Evolutionary conservation across 1,284 basidiomycete species (phyloP), one percentile per base, ranked within the genome.

Genomic region (Sporisorium graminicola): DNA sequence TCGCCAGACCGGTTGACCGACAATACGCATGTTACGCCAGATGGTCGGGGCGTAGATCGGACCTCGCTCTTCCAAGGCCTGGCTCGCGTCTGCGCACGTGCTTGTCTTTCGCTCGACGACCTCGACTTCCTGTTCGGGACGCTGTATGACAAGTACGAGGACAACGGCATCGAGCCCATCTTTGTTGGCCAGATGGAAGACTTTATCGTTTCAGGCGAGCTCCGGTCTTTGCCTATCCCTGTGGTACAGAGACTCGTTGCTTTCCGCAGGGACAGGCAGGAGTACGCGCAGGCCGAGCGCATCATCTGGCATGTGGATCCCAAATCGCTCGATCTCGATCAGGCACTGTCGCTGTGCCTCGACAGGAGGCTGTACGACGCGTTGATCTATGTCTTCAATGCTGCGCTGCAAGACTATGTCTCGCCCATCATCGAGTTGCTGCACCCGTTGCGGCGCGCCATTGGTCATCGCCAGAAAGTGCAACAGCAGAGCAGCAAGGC

Each of bases 301-400:
- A 88, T 99, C 65, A 96, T 99, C 60, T 98, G 95, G 93, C 94
- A 97, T 84, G 94, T 98, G 66, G 93, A 98, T 77, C 94, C 96
- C 0, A 88, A 90, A 16, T 93, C 92, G 78, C 88, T 99, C 65
- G 97, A 99, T 83, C 91, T 98, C 85, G 93, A 99, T 83, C 97
- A 98, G 86, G 92, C 92, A 0, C 91, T 98, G 69, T 89, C 87
- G 18, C 88, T 99, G 5, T 99, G 97, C 82, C 91, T 94, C 81
- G 89, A 88, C 60, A 90, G 94, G 80, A 88, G 89, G 31, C 89
- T 99, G 2, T 98, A 95, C 87, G 96, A 98, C 82, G 95, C 96
- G 0, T 89, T 99, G 68, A 92, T 96, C 69, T 95, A 98, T 84
- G 92, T 99, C 40, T 97, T 95, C 86, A 97, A 92, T 13, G 89